Evolutionary conservation across 1,284 basidiomycete species (phyloP).

Genomic region (Cryptococcus amylolentus): DNA sequence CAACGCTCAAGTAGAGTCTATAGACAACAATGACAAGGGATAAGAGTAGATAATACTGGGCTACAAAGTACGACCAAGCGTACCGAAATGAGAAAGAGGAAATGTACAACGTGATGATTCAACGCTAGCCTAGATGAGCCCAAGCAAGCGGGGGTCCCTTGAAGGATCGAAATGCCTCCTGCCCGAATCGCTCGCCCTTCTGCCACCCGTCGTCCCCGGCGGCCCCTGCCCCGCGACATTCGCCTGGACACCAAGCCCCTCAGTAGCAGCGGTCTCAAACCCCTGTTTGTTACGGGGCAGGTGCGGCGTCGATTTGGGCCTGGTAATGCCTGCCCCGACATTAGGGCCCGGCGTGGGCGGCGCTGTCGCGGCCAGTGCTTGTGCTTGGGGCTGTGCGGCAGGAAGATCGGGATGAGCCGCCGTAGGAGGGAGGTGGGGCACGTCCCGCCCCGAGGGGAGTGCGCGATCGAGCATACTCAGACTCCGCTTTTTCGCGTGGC

Average conservation of each 20-base stretch:
- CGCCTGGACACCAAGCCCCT: no score
- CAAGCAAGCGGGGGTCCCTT: slow-evolving; percentile 39
- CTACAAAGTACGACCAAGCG: no score
- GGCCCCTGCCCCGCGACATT: neutral
- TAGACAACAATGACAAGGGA: no score
- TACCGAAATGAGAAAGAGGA: no score
- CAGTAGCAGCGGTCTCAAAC: neutral
- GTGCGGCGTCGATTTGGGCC: slow-evolving; percentile 14
- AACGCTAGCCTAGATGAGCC: slow-evolving; percentile 22
- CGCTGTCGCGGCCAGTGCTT: neutral
- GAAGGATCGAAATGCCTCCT: slow-evolving; percentile 42
- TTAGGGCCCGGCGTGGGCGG: neutral
- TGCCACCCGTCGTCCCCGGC: neutral
- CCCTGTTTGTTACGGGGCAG: slow-evolving; percentile 11
- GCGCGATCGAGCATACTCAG: no score
- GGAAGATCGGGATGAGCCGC: neutral
- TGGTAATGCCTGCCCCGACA: slow-evolving; percentile 1
- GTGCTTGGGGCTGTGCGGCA: neutral
- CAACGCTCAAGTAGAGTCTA: no score
- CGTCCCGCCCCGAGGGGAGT: no score
- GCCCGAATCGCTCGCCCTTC: slow-evolving; percentile 1
- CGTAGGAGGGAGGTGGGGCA: neutral
- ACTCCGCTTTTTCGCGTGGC: no score
- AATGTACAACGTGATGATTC: no score
- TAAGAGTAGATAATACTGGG: no score